Base-by-base conservation (phyloP, 106 monocot species). In the Allium sativum region DNA sequence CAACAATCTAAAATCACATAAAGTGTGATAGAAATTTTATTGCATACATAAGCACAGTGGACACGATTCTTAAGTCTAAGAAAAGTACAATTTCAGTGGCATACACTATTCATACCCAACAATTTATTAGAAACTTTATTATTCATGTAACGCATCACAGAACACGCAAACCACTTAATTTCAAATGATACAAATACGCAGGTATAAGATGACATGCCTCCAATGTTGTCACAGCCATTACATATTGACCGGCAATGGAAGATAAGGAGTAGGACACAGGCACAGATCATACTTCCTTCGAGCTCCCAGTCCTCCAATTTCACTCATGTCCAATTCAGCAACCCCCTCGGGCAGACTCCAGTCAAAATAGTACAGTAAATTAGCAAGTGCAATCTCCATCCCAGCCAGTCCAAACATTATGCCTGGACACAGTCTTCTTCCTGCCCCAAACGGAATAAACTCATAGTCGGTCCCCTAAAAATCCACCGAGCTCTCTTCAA, bases 361-460 rank as follows among this genome's bases (percentile, higher is more conserved):
- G 12, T 66, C 19, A 19, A 66, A 55, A 20, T 55, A 55, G 43
- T 55, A 66, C 9, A 66, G 55, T 13, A 66, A 48, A 1, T 66
- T 52, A 1, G 66, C 42, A 3, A 66, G 66, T 7, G 53, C 42
- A 12, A 54, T 12, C 66, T 66, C 66, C 66, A 66, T 44, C 0
- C 43, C 21, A 9, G 43, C 54, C 42, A 55, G 2, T 19, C 66
- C 66, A 55, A 66, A 66, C 15, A 41, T 43, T 1, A 66, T 66
- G 18, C 66, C 66, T 1, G 66, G 66, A 48, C 66, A 66, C 1
- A 66, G 52, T 40, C 66, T 66, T 40, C 66, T 66, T 7, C 66
- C 66, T 4, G 53, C 66, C 0, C 66, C 66, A 15, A 66, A 66
- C 3, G 66, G 66, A 18, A 66, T 42, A 16, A 66, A 54, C 17